Percentiles rank a stretch among this genome's conserved stretches.
Evolutionary conservation across 2,329 filamentous ascomycete genomes (phyloP).

Genomic region (Fusarium denticulatum): DNA sequence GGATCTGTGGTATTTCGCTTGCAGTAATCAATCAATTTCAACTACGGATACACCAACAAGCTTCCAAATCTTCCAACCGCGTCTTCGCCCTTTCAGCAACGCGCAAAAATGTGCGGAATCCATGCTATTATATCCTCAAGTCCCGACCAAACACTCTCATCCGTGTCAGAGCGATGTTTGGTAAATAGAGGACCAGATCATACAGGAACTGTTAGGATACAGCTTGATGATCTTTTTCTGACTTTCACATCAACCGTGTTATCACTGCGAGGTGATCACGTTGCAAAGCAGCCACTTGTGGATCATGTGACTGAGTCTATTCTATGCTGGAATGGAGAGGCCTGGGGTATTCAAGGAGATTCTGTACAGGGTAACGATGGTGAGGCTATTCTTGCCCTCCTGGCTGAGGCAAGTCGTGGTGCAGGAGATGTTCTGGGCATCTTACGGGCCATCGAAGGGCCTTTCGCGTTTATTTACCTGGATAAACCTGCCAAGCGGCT

Average conservation of each 20-base stretch:
- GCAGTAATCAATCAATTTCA: not conserved
- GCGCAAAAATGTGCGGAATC: constrained; percentile 68
- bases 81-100: constrained; percentile 10
- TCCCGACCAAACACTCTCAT: constrained; percentile 42
- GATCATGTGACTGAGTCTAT: constrained; percentile 67
- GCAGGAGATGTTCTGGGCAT: constrained; percentile 56
- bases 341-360: constrained; percentile 76
- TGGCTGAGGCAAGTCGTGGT: constrained; percentile 58
- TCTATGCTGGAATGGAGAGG: constrained; percentile 98
- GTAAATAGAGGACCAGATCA: constrained; percentile 70
- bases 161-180: constrained; percentile 57
- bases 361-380: constrained; percentile 82
- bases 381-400: constrained; percentile 69
- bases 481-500: constrained; percentile 70
- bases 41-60: constrained; percentile 8
- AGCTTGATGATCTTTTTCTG: constrained; percentile 55
- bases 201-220: constrained; percentile 55
- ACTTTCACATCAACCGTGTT: constrained; percentile 86
- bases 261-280: constrained; percentile 80
- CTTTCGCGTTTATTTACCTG: constrained; percentile 89
- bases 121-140: constrained; percentile 59
- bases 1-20: constrained; percentile 17
- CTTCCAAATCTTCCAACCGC: constrained; percentile 8
- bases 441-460: constrained; percentile 75
- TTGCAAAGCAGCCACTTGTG: constrained; percentile 78